Conservation (phyloP, 2,329 filamentous ascomycete genomes). For the Alternaria viburni region DNA sequence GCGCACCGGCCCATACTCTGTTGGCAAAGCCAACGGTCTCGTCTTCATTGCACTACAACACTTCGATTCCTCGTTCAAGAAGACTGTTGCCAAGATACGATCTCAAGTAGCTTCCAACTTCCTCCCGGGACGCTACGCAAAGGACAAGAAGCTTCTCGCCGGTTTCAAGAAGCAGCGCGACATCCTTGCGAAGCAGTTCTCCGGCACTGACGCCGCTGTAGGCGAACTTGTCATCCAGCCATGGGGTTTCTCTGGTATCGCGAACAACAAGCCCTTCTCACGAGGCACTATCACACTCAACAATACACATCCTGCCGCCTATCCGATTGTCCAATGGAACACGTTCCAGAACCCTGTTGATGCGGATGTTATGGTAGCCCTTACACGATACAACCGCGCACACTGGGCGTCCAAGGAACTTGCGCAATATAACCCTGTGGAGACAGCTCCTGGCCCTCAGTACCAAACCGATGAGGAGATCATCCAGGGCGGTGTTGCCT, state of each 20-base stretch:
- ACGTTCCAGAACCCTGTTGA: slow-evolving; percentile 45
- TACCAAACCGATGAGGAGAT: slow-evolving; percentile 24
- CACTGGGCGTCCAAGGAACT: slow-evolving; percentile 38
- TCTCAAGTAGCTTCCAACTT: slow-evolving; percentile 13
- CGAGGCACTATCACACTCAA: slow-evolving; percentile 44
- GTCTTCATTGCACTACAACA: slow-evolving; percentile 14
- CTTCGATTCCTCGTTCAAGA: slow-evolving; percentile 4
- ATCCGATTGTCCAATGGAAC: slow-evolving; percentile 37
- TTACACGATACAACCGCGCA: slow-evolving; percentile 40
- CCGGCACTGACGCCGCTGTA: slow-evolving; percentile 19
- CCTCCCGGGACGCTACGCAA: slow-evolving; percentile 16
- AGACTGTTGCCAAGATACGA: slow-evolving; percentile 1
- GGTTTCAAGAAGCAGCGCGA: slow-evolving; percentile 11
- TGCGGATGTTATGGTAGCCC: slow-evolving; percentile 37
- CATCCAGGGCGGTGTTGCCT: background rate
- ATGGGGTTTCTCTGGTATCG: slow-evolving; percentile 9
- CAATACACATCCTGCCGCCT: slow-evolving; percentile 32
- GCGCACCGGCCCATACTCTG: slow-evolving; percentile 30
- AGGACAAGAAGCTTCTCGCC: background rate
- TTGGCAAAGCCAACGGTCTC: slow-evolving; percentile 9
- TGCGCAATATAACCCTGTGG: slow-evolving; percentile 30
- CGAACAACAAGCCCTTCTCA: slow-evolving; percentile 16
- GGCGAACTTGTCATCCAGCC: slow-evolving; percentile 29
- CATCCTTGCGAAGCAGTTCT: slow-evolving; percentile 7
- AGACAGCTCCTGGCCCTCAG: slow-evolving; percentile 31